Base-by-base conservation (phyloP, 441 rosid species). In the Erodium texanum region DNA sequence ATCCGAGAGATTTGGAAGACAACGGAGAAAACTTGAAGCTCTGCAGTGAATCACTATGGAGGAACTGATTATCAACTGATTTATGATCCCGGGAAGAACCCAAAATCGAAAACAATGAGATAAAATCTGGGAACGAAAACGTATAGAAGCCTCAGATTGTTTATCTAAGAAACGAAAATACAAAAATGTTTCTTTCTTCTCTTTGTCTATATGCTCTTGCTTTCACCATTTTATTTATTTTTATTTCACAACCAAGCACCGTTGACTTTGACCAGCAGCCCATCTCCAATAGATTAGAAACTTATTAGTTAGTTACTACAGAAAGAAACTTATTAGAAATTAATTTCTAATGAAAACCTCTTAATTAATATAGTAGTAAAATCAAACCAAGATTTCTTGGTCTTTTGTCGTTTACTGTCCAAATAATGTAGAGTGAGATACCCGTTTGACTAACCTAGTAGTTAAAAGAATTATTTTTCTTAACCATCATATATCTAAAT, bases 91-190 rank as follows among this genome's bases (percentile, higher is more conserved):
- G 29, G 16, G 20, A 18, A 41, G 50, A 61, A 64, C 54, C 45
- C 10, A 59, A 27, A 54, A 5, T 56, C n/a, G 61, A 68, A 2
- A 54, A 54, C 6, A 54, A 54, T 20, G 18, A 65, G 16, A 12
- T 27, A 68, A 54, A 32, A 52, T 65, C 9, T 6, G 43, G 23
- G 19, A 62, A 19, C 20, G 68, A 68, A 70, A 71, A 29, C 48
- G 66, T 66, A 50, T 70, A 11, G 77, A 73, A 62, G 77, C 85
- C 87, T 81, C 82, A 74, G 64, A 56, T 66, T 71, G 81, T 77
- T 80, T 85, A 85, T 85, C 83, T 68, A 54, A 14, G 65, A 65
- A 63, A 59, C 23, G 24, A 56, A 56, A 56, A 19, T 34, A 29
- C 18, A 38, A 68, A 34, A 65, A 27, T 4, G 19, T 68, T 52